Percentiles rank a stretch among this genome's conserved stretches.
phyloP scores from a whole-genome alignment of 352 stramenopile species.

The Phytophthora melonis region DNA sequence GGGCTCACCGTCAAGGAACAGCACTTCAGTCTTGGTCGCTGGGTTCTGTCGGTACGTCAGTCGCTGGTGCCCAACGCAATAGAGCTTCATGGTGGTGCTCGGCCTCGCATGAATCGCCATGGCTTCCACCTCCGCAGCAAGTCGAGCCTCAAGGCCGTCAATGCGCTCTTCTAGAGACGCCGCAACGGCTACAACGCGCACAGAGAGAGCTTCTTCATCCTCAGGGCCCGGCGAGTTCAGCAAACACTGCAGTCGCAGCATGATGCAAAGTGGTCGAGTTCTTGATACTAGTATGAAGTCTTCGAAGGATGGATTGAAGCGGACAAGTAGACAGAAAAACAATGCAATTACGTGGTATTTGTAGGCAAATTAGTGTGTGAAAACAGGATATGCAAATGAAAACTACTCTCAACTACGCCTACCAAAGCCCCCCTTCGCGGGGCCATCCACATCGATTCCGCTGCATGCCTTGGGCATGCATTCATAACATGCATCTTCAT shows the following conservation, averaged over 20 bases:
- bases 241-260: slow-evolving; percentile 34
- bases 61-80: slow-evolving; percentile 26
- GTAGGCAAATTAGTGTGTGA: slow-evolving; percentile 13
- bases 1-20: slow-evolving; percentile 26
- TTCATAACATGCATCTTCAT: slow-evolving; percentile 1
- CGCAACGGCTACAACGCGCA: slow-evolving; percentile 15
- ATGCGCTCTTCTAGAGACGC: slow-evolving; percentile 24
- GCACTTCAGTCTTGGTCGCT: slow-evolving; percentile 21
- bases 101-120: slow-evolving; percentile 7
- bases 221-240: slow-evolving; percentile 10
- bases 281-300: no score
- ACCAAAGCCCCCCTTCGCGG: background rate
- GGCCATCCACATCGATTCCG: background rate
- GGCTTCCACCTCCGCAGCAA: slow-evolving; percentile 2
- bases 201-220: background rate
- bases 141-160: slow-evolving; percentile 19
- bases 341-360: slow-evolving; percentile 6
- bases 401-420: slow-evolving; percentile 20
- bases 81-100: slow-evolving; percentile 26
- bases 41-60: slow-evolving; percentile 33
- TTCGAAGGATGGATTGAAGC: slow-evolving; percentile 22
- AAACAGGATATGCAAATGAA: slow-evolving; percentile 14
- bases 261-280: slow-evolving; percentile 14
- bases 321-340: slow-evolving; percentile 4
- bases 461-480: background rate